Evolutionary conservation across 1,284 basidiomycete species (phyloP).

Genomic region (Cutaneotrichosporon mucoides): DNA sequence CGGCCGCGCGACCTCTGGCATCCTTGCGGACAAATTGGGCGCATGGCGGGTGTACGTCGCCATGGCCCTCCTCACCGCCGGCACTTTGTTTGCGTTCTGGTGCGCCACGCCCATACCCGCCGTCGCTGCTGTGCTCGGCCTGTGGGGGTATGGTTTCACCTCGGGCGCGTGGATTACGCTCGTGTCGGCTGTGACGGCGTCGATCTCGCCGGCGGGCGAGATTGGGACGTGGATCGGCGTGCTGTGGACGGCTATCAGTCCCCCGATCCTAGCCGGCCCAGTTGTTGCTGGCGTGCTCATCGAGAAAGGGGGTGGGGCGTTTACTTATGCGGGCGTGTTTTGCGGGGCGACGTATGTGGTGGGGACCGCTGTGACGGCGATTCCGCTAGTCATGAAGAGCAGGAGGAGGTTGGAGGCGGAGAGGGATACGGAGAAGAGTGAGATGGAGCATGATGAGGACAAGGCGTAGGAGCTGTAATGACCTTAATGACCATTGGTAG

Average conservation of each 20-base stretch:
- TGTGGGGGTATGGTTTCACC: slow-evolving; percentile 35
- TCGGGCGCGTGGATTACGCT: slow-evolving; percentile 43
- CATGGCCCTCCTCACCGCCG: slow-evolving; percentile 14
- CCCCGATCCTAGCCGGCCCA: slow-evolving; percentile 39
- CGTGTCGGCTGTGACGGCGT: slow-evolving; percentile 36
- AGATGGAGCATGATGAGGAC: not conserved
- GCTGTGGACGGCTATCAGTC: slow-evolving; percentile 34
- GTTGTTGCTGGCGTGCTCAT: slow-evolving; percentile 35
- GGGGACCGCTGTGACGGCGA: slow-evolving; percentile 21
- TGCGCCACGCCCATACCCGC: slow-evolving; percentile 17
- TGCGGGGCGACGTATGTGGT: slow-evolving; percentile 28
- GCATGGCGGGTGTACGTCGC: slow-evolving; percentile 22
- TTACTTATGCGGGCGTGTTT: slow-evolving; percentile 36
- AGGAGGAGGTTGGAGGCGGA: not conserved
- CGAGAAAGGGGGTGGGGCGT: slow-evolving; percentile 14
- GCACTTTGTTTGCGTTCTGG: slow-evolving; percentile 25
- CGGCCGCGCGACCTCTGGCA: slow-evolving; percentile 21
- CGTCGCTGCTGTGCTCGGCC: slow-evolving; percentile 25
- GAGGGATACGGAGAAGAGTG: not conserved
- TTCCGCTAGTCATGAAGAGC: not conserved
- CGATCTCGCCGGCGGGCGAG: slow-evolving; percentile 36
- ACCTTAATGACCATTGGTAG: too few species aligned
- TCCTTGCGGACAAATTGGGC: slow-evolving; percentile 23
- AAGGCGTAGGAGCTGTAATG: not conserved
- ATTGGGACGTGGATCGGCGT: slow-evolving; percentile 44